phyloP scores from a whole-genome alignment of 139 green algal species.

The Volvox africanus region DNA sequence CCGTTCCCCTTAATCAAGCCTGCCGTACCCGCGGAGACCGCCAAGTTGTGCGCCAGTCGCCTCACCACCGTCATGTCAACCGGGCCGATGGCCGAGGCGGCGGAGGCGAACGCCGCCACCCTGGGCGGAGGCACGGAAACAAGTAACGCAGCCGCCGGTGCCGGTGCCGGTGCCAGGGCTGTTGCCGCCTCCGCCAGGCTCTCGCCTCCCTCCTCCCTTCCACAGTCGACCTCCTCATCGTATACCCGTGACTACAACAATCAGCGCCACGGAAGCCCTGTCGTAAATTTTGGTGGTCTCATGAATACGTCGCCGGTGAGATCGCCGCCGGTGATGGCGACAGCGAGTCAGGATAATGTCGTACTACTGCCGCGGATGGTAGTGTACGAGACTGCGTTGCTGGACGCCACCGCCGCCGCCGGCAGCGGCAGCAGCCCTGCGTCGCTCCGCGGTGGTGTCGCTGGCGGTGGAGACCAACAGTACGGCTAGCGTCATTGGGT shows the following conservation, averaged over 20 bases:
- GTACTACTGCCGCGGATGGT: constrained; percentile 46
- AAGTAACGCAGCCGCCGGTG: background rate
- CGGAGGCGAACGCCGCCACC: background rate
- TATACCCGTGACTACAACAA: background rate
- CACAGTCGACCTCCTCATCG: background rate
- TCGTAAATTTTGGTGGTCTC: background rate
- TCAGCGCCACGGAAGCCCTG: background rate
- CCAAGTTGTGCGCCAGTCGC: constrained; percentile 11
- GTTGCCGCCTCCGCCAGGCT: background rate
- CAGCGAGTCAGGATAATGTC: background rate
- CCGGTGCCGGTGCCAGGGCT: background rate
- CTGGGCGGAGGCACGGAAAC: background rate
- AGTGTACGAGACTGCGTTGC: constrained; percentile 5
- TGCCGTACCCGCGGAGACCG: background rate
- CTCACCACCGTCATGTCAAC: constrained; percentile 21
- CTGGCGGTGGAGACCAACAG: background rate
- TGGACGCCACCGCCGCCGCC: background rate
- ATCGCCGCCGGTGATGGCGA: background rate
- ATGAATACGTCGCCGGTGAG: background rate
- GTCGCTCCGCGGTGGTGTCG: background rate
- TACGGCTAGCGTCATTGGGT: constrained; percentile 1
- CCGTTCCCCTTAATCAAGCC: background rate
- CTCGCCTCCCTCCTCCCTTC: background rate
- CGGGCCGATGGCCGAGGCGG: background rate
- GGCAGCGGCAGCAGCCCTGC: background rate